Conservation (phyloP, 2,329 filamentous ascomycete species). For the Fusarium albosuccineum region DNA sequence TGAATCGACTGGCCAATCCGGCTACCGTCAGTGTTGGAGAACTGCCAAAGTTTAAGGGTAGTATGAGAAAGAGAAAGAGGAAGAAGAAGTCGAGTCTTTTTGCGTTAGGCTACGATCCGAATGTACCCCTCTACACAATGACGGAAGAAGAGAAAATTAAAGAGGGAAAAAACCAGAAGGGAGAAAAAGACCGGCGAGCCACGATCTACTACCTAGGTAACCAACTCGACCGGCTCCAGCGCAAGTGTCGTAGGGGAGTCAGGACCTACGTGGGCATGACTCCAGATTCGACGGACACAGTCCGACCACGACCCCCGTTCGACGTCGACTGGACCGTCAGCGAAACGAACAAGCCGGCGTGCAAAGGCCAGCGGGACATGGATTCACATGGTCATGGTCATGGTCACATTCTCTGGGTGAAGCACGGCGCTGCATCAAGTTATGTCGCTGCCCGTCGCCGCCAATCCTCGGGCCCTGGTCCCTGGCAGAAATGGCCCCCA, state of each 20-base stretch:
- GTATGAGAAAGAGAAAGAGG: constrained; percentile 2
- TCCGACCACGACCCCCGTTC: constrained; percentile 10
- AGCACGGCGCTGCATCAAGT: constrained; percentile 40
- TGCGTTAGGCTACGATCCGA: constrained; percentile 20
- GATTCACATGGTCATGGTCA: constrained; percentile 19
- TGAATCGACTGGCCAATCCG: constrained; percentile 5
- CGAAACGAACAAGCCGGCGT: constrained; percentile 13
- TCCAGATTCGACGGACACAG: constrained; percentile 22
- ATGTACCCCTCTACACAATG: constrained; percentile 15
- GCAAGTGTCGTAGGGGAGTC: constrained; percentile 16
- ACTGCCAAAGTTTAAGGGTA: not conserved
- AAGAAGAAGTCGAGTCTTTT: constrained; percentile 3
- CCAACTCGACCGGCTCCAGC: constrained; percentile 17
- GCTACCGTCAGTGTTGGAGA: not conserved
- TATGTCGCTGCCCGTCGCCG: constrained; percentile 41
- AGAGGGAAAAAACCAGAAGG: not conserved
- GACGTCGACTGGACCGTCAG: constrained; percentile 5
- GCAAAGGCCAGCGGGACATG: constrained; percentile 19
- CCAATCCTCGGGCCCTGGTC: constrained; percentile 37
- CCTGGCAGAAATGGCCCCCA: constrained; percentile 25
- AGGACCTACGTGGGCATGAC: constrained; percentile 12
- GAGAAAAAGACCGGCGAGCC: constrained; percentile 9
- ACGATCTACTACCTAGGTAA: constrained; percentile 24
- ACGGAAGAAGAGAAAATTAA: constrained; percentile 4
- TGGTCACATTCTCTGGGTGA: constrained; percentile 26